These are phyloP conservation scores for Phlegmacium glaucopus DNA, from an alignment of 768 basidiomycete genomes.

Conservation along the genomic window DNA sequence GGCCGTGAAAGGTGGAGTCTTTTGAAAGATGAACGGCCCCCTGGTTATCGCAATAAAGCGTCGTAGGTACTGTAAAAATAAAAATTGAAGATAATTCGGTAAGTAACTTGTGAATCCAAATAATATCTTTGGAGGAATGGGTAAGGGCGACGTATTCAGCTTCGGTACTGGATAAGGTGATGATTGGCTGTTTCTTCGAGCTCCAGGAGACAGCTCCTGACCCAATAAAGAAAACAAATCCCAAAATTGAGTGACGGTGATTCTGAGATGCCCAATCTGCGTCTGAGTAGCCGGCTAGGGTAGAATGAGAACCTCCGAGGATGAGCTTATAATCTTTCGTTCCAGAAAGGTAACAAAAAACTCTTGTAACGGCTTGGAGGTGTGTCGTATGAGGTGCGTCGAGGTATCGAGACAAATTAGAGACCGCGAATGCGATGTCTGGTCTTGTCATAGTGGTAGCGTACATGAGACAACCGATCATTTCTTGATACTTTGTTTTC, in stretches of 20 bases:
- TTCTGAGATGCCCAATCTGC: neutral
- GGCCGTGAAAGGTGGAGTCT: no score
- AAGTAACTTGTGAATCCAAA: no score
- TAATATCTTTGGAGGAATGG: no score
- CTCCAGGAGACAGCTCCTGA: conserved; percentile 26
- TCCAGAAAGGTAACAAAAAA: conserved; percentile 16
- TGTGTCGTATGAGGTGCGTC: conserved; percentile 18
- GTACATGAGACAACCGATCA: conserved; percentile 29
- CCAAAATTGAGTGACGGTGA: conserved; percentile 2
- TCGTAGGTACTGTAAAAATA: no score
- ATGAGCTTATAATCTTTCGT: conserved; percentile 6
- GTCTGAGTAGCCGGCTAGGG: conserved; percentile 1
- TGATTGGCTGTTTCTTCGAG: conserved; percentile 25
- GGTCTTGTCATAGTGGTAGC: conserved; percentile 21
- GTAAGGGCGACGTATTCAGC: conserved; percentile 10
- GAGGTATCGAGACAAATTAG: conserved; percentile 18
- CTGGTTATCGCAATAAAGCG: no score
- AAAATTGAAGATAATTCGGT: no score
- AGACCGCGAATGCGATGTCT: conserved; percentile 25
- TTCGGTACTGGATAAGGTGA: conserved; percentile 13
- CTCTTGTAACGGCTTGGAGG: conserved; percentile 22
- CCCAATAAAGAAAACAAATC: conserved; percentile 17
- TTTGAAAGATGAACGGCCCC: no score
- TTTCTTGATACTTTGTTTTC: no score
- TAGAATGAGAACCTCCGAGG: conserved; percentile 7